A percentile compares a stretch with the other conserved stretches of the same genome.
Evolutionary conservation across 306 rosid genomes (phyloP).

Genomic region (Biancaea sappan): DNA sequence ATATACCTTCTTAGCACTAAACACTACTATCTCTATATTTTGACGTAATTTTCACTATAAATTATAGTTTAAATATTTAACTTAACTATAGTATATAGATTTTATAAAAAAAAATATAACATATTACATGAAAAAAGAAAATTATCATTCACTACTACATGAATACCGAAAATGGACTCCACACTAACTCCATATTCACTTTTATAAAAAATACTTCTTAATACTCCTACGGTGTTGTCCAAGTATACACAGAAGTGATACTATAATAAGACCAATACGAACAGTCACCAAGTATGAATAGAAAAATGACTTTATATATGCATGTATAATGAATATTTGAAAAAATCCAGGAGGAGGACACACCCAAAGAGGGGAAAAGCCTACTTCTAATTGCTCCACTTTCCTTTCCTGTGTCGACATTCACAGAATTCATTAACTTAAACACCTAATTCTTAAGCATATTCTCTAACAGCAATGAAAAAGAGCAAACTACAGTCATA

Average conservation of each 20-base stretch:
- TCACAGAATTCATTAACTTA: constrained; percentile 6
- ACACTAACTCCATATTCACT: too few relatives aligned
- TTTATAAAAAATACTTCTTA: too few relatives aligned
- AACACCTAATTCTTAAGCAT: constrained; percentile 17
- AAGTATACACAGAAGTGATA: not conserved
- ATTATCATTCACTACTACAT: too few relatives aligned
- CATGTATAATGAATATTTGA: not conserved
- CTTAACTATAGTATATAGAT: too few relatives aligned
- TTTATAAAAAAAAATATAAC: too few relatives aligned
- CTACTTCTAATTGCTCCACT: constrained; percentile 17
- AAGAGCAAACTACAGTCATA: constrained; percentile 12
- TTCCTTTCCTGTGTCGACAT: constrained; percentile 24
- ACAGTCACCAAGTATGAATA: not conserved
- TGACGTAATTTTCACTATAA: too few relatives aligned
- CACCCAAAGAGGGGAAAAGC: constrained; percentile 6
- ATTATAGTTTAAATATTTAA: too few relatives aligned
- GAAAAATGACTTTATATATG: not conserved
- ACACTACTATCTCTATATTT: too few relatives aligned
- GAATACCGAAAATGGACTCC: too few relatives aligned
- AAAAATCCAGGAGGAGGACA: constrained; percentile 4
- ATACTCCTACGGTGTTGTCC: not conserved
- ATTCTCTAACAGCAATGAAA: constrained; percentile 4
- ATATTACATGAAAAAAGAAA: too few relatives aligned
- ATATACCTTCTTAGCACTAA: too few relatives aligned
- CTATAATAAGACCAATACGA: not conserved